These are phyloP conservation scores for Ceratocystis ficicola DNA, from an alignment of 2,329 filamentous ascomycete genomes.

Conservation along the genomic window DNA sequence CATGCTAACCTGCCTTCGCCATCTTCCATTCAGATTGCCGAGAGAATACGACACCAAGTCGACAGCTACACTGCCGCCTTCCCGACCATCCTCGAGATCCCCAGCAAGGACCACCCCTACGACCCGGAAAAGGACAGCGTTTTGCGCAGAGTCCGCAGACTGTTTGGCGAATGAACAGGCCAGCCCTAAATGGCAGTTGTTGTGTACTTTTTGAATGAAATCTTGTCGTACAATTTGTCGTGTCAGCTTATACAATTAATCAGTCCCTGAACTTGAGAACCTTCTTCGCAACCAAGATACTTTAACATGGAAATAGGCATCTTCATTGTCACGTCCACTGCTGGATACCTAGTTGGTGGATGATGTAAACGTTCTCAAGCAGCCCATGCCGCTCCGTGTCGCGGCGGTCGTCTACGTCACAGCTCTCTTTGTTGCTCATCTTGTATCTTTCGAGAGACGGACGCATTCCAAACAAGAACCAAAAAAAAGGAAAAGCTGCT, in stretches of 20 bases:
- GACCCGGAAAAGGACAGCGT: conserved; percentile 99
- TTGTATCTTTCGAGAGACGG: too few relatives aligned
- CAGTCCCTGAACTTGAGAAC: neutral
- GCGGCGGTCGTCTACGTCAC: too few relatives aligned
- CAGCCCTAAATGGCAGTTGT: too few relatives aligned
- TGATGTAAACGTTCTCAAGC: too few relatives aligned
- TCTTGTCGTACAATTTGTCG: neutral
- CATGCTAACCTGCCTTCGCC: neutral
- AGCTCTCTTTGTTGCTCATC: too few relatives aligned
- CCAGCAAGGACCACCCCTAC: conserved; percentile 97
- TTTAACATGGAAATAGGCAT: too few relatives aligned
- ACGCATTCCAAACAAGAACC: neutral
- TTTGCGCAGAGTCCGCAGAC: conserved; percentile 62
- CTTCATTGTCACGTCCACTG: too few relatives aligned
- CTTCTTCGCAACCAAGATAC: too few relatives aligned
- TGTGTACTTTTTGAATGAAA: conserved; percentile 1
- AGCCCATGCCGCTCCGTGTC: too few relatives aligned
- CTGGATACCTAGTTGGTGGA: too few relatives aligned
- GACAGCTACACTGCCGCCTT: conserved; percentile 91
- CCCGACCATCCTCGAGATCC: conserved; percentile 91
- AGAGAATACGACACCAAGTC: conserved; percentile 80
- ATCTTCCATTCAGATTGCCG: conserved; percentile 56
- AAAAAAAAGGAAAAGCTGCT: neutral
- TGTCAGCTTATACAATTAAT: conserved; percentile 5
- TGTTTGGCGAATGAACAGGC: conserved; percentile 51